Evolutionary conservation across 2,329 filamentous ascomycete genomes (phyloP), one percentile per base, ranked within the genome.

Genomic region (Incumbomyces delicatus): DNA sequence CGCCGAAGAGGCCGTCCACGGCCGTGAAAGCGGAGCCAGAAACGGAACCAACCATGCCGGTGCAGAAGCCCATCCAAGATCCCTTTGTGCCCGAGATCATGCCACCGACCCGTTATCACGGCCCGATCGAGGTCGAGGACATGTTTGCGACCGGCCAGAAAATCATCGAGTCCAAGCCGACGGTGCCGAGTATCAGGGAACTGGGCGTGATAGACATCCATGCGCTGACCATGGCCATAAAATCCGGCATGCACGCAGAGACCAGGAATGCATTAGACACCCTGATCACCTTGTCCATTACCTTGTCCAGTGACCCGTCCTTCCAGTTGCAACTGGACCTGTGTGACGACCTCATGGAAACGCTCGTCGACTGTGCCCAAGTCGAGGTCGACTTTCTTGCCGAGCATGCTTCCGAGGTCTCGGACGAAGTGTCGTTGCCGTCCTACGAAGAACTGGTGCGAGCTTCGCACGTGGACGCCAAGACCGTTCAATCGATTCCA

Each of bases 201-300:
- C 74, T 96, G 44, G 92, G 90, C 7, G 76, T 87, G 16, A 85
- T 96, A 53, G 90, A 98, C 60, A 83, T 96, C 22, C 83, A 89
- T 55, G 88, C 90, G 16, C 73, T 98, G 34, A 95, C 83, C 1
- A 84, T 88, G 71, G 88, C 87, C 58, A 70, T 98, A 32, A 88
- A 95, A 61, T 94, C 85, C 46, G 90, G 90, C 1, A 85, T 96
- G 36, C 83, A 88, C 57, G 81, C 81, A 4, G 92, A 98, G 66
- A 83, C 95, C n/a, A 81, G 90, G 8, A 68, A 95, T 51, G 90
- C 90, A 2, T 71, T 98, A 37, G 92, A 96, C 63, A 87, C 85
- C 0, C 71, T 98, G 31, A 81, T 80, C 8, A 79, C 78, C 16
- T 73, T 92, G 11, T 87, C 85, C 30, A 81, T 80, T 8, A 79